Evolutionary conservation across 2,329 filamentous ascomycete genomes (phyloP), one percentile per base, ranked within the genome.

Genomic region (Colletotrichum magnum): DNA sequence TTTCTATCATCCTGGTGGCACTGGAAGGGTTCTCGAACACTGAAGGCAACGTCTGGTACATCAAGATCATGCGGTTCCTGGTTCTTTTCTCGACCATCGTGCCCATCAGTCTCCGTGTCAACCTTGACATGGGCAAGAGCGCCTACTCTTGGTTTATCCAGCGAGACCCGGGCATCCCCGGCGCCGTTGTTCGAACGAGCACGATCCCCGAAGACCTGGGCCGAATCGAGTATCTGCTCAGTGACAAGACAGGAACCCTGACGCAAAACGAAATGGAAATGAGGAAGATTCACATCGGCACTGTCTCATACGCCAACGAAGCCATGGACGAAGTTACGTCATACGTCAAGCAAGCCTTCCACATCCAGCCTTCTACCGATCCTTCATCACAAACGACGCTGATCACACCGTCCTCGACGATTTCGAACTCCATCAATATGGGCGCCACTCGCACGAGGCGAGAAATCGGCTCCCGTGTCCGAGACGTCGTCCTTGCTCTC

Each of bases 31-130:
- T 97, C 72, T 86, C 91, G 54, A 88, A 85, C 72, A 89, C 89
- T 2, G 85, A 90, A 62, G 89, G 87, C 21, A 88, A 89, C 62
- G 83, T 88, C 26, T 99, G 96, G 96, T 99, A 98, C 79, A 90
- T 98, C 73, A 95, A 97, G 72, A 97, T 98, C 75, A 96, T 97
- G 90, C 92, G 95, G n/a, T 99, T 98, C 78, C 83, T 99, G 72
- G 97, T 99, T 70, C 86, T 99, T 1, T 99, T 99, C 84, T 98
- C 95, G n/a, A 98, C 95, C 0, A 99, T 99, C 76, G 97, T 99
- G 28, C 96, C 96, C 1, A 98, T 99, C 80, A 97, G 94, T 81
- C 85, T 99, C 73, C 92, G 96, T 58, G 96, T 99, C 74, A 99
- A 99, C 77, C 86, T 99, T 18, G 96, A 99, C 77, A 92, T 99